Base-by-base conservation (phyloP, 305 asterid species). In the Fraxinus velutina region DNA sequence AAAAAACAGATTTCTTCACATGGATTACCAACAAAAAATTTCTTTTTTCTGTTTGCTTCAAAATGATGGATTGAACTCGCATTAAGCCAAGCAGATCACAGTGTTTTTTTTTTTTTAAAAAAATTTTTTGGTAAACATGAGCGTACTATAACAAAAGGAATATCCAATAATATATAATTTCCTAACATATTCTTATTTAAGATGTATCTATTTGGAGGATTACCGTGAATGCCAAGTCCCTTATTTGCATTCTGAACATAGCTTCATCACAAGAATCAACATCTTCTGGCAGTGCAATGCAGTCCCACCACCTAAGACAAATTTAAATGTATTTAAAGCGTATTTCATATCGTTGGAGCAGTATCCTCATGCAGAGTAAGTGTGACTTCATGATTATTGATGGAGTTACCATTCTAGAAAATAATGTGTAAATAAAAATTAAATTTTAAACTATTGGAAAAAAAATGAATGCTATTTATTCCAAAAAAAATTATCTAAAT, bases 281-380 rank as follows among this genome's bases (percentile, higher is more conserved):
- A 88, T 96, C 99, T 57, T 88, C 96, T 4, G 99, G 98, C 80
- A 93, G 90, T 64, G 97, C 92, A 84, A 94, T 85, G 89, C 97
- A 92, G 50, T 91, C 97, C 98, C 98, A 96, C 98, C 99, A 96
- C 90, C 99, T 95, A 81, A 86, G 82, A 85, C 33, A 83, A 84
- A 80, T 74, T 74, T 36, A 64, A 47, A 76, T 50, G 44, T 36
- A 55, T 37, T n/a, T 33, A 12, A 70, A 80, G 60, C 55, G 24
- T 57, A 24, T n/a, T 44, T 34, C 6, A 64, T 17, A 79, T 37
- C 13, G 15, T 17, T 8, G 22, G 27, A 52, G 27, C 37, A 10
- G 9, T 12, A 33, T 33, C 15, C 36, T 29, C 42, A 29, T 15
- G 22, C n/a, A 64, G 39, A 77, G 42, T 15, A 78, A 74, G 12